phyloP scores from a whole-genome alignment of 192 early-diverging fungal species.

The Neocallimastix lanati region DNA sequence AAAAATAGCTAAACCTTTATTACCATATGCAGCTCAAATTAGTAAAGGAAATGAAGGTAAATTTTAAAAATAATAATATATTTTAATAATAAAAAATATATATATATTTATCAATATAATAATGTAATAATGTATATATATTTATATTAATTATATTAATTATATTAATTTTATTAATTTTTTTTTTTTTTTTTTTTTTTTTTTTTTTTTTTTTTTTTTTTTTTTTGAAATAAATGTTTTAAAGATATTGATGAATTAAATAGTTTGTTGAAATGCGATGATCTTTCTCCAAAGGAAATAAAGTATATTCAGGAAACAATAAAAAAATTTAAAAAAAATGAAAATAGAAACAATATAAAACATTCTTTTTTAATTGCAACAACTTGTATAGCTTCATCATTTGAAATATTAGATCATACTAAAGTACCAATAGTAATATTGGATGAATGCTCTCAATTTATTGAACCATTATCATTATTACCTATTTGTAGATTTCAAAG shows the following conservation, averaged over 20 bases:
- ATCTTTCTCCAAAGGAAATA: conserved; percentile 17
- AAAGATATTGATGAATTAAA: conserved; percentile 64
- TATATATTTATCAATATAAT: no score
- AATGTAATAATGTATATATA: no score
- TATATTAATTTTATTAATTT: no score
- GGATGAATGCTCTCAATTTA: conserved; percentile 61
- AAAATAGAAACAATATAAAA: conserved; percentile 19
- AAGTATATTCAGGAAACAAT: conserved; percentile 20
- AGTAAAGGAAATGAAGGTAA: background rate
- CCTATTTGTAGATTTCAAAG: conserved; percentile 46
- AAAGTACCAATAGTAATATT: conserved; percentile 53
- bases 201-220: background rate
- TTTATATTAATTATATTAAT: no score
- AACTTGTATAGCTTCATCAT: conserved; percentile 63
- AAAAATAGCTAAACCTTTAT: conserved; percentile 39
- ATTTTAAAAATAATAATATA: no score
- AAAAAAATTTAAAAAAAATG: conserved; percentile 14
- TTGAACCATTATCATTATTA: conserved; percentile 73
- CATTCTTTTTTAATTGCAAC: conserved; percentile 39
- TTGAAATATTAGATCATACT: conserved; percentile 41
- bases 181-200: no score
- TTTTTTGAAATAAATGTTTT: conserved; percentile 6
- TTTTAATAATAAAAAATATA: no score
- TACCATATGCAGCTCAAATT: conserved; percentile 31
- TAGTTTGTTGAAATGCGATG: conserved; percentile 40